Conservation (phyloP, 352 stramenopile genomes). For the Thraustochytrium striatum region DNA sequence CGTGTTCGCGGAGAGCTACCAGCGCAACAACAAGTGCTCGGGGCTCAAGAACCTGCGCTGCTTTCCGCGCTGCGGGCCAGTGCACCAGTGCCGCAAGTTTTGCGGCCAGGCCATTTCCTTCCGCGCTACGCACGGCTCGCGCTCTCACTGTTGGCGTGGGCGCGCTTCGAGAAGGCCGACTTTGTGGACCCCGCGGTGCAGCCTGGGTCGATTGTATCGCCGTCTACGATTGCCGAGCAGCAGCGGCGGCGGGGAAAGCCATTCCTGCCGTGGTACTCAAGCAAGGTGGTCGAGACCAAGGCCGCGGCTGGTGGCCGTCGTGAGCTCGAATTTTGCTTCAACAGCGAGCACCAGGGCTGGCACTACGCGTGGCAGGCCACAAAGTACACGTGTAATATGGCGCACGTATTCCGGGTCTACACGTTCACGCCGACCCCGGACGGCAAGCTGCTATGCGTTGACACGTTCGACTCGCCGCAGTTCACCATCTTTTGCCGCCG, state of each 20-base stretch:
- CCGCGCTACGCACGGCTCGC: background rate
- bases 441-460: background rate
- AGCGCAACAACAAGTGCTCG: slow-evolving; percentile 46
- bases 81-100: slow-evolving; percentile 41
- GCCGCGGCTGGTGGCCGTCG: background rate
- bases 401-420: slow-evolving; percentile 46
- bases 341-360: slow-evolving; percentile 46
- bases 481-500: slow-evolving; percentile 44
- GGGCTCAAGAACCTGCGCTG: slow-evolving; percentile 47
- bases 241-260: background rate
- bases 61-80: slow-evolving; percentile 33
- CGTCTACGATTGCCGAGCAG: background rate
- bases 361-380: slow-evolving; percentile 47
- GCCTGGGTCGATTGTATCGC: background rate
- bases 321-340: slow-evolving; percentile 44
- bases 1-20: slow-evolving; percentile 34
- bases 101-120: slow-evolving; percentile 43
- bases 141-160: background rate
- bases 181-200: background rate
- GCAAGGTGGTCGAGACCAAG: background rate
- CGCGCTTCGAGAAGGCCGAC: slow-evolving; percentile 15
- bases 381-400: slow-evolving; percentile 40
- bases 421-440: background rate
- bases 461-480: slow-evolving; percentile 9
- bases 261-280: slow-evolving; percentile 22